These are phyloP conservation scores for Cladosporium oxysporum DNA, from an alignment of 2,329 filamentous ascomycete species.

Conservation along the genomic window DNA sequence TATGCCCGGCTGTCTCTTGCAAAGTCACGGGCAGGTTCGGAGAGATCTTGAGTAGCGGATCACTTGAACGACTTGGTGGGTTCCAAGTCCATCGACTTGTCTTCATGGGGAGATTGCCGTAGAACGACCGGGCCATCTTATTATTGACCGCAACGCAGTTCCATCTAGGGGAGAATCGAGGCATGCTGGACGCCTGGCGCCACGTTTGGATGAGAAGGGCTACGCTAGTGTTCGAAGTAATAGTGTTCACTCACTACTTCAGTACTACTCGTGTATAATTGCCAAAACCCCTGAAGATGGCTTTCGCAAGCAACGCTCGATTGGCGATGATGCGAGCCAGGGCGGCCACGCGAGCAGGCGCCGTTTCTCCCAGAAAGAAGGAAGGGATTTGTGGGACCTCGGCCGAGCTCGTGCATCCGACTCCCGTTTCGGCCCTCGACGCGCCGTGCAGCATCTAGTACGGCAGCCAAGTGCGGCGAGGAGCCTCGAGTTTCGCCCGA, in stretches of 20 bases:
- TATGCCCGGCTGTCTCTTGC: not conserved
- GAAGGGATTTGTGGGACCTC: slow-evolving; percentile 12
- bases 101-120: slow-evolving; percentile 1
- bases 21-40: slow-evolving; percentile 4
- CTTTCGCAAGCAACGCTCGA: slow-evolving; percentile 1
- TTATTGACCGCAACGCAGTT: not conserved
- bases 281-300: slow-evolving; percentile 10
- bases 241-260: not conserved
- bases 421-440: slow-evolving; percentile 13
- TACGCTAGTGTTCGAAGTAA: not conserved
- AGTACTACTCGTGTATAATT: not conserved
- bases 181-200: slow-evolving; percentile 9
- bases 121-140: slow-evolving; percentile 6
- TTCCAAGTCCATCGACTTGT: slow-evolving; percentile 6
- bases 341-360: slow-evolving; percentile 17
- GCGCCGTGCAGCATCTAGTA: slow-evolving; percentile 1
- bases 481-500: slow-evolving; percentile 19
- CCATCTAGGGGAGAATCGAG: not conserved
- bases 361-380: slow-evolving; percentile 6
- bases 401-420: slow-evolving; percentile 8
- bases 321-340: slow-evolving; percentile 5
- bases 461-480: not conserved
- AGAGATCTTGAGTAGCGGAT: not conserved
- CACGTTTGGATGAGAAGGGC: not conserved
- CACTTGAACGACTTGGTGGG: slow-evolving; percentile 5